A percentile compares a stretch with the other conserved stretches of the same genome.
Conservation (phyloP, 2,329 filamentous ascomycete species). For the Eutypella sp. region DNA sequence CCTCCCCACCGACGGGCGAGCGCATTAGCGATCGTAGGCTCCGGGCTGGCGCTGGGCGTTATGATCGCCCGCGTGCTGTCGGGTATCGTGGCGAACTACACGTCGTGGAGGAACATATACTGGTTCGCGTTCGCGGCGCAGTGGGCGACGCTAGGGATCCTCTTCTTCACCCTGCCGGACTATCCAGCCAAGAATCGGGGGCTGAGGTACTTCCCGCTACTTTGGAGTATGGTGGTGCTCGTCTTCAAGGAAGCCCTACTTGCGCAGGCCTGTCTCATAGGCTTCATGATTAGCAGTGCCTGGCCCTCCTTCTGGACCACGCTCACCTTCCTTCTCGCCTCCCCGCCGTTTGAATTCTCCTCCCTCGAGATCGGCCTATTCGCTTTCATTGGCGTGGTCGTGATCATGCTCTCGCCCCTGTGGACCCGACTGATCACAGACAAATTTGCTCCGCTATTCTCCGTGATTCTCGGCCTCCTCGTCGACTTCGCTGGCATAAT, state of each 20-base stretch:
- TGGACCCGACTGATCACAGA: conserved; percentile 69
- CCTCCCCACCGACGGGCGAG: conserved; percentile 56
- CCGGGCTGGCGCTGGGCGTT: conserved; percentile 60
- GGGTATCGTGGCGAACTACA: conserved; percentile 62
- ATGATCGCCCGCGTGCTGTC: conserved; percentile 64
- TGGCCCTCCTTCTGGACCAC: conserved; percentile 69
- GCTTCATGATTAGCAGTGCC: conserved; percentile 39
- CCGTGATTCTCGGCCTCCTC: conserved; percentile 56
- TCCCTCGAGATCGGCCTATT: conserved; percentile 71
- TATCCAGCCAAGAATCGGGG: conserved; percentile 61
- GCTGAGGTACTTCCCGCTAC: conserved; percentile 54
- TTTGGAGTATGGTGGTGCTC: conserved; percentile 56
- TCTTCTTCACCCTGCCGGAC: conserved; percentile 66
- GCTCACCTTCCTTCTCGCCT: conserved; percentile 71
- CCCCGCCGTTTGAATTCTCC: conserved; percentile 61
- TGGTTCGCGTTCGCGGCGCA: conserved; percentile 62
- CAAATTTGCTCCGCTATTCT: conserved; percentile 61
- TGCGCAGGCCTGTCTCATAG: conserved; percentile 51
- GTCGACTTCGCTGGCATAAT: conserved; percentile 57
- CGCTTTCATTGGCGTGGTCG: conserved; percentile 68
- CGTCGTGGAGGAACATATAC: conserved; percentile 62
- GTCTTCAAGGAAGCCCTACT: conserved; percentile 54
- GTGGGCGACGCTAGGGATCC: conserved; percentile 54
- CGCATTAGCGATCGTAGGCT: conserved; percentile 60
- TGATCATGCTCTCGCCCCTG: conserved; percentile 62